Evolutionary conservation across 1,139 yeast genomes (phyloP), one percentile per base, ranked within the genome.

Genomic region (Ogataea hybrid): DNA sequence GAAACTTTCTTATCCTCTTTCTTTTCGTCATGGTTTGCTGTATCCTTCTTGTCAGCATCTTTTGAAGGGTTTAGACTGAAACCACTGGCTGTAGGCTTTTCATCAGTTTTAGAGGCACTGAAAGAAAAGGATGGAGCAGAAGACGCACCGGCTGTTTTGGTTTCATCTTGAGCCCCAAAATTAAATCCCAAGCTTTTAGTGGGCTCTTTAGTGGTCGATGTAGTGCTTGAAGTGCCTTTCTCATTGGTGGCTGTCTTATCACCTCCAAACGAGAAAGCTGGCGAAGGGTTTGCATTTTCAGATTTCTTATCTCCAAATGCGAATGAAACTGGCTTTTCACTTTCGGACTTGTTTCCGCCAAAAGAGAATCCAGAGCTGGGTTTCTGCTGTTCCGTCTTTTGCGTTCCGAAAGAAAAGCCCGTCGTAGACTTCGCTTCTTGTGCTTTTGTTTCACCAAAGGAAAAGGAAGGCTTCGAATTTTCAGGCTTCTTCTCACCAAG

Each of bases 351-450:
- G 14, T 55, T 43, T 4, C 56, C 53, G 6, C 65, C 67, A 41
- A 61, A 55, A 5, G 61, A 49, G 41, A 58, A 58, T 5, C 43
- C 28, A 15, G 43, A 16, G 12, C 49, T 32, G 4, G 45, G 44
- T 12, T 32, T 43, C 20, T 35, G 32, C 23, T 35, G 44, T 3
- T 31, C 39, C 1, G 35, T 15, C 25, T 49, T 39, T 25, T 53
- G 49, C 5, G 56, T 50, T 16, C 64, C 64, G 43, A 65, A 63
- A 5, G 59, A 35, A 27, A 43, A 33, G 6, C 38, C 37, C 3
- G 32, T 21, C 4, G 30, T 40, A 9, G 46, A 31, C 33, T 35
- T 37, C 10, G 20, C 15, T 14, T 35, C 37, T 11, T 31, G 32
- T 8, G 27, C 18, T 16, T 32, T 37, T 25, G 25, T 31, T 15